These are phyloP conservation scores for Quercus phellos DNA, from an alignment of 331 rosid genomes.

Conservation along the genomic window DNA sequence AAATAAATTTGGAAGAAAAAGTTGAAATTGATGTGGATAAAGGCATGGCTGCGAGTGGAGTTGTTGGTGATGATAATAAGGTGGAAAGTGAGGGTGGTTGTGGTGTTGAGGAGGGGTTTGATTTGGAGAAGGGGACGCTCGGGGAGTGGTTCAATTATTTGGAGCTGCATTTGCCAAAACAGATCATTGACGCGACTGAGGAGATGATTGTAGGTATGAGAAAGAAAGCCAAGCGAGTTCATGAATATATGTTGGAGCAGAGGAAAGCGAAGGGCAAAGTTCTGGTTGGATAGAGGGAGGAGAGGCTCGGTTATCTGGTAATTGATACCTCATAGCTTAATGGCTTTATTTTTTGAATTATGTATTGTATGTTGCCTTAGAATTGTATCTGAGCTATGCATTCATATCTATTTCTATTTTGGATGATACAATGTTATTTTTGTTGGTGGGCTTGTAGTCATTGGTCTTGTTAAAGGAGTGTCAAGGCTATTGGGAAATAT, in stretches of 20 bases:
- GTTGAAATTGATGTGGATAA: too few species aligned
- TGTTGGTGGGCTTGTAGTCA: background rate
- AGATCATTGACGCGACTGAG: conserved; percentile 53
- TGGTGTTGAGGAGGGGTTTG: conserved; percentile 23
- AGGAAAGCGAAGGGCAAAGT: conserved; percentile 33
- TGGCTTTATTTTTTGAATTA: background rate
- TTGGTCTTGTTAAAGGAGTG: background rate
- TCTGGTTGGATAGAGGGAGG: conserved; percentile 7
- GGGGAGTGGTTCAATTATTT: conserved; percentile 74
- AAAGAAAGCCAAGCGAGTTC: conserved; percentile 52
- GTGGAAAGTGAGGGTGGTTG: background rate
- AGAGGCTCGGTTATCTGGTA: background rate
- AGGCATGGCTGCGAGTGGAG: background rate
- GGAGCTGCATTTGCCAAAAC: conserved; percentile 58
- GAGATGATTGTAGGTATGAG: conserved; percentile 54
- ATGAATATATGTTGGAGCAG: conserved; percentile 38
- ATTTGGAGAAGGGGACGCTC: conserved; percentile 53
- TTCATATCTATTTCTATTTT: background rate
- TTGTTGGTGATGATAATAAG: background rate
- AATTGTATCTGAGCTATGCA: background rate
- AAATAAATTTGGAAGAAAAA: background rate
- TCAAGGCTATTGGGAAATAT: background rate
- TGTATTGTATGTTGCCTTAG: background rate
- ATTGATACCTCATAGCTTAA: too few species aligned
- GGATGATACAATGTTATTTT: background rate